phyloP scores from a whole-genome alignment of 345 rosid genomes.

The Sisymbrium altissimum region DNA sequence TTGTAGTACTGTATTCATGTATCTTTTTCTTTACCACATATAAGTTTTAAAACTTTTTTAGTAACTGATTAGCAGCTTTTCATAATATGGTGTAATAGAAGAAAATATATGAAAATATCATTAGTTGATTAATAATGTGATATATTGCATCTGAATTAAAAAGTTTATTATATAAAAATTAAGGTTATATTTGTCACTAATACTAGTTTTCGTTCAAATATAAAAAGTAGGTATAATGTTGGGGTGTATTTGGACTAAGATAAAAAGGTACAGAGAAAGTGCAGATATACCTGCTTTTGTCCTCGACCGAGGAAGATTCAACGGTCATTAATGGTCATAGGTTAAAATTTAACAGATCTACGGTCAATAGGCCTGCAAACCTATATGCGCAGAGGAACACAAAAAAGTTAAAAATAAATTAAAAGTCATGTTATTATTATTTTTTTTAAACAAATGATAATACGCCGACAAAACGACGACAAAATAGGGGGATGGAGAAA shows the following conservation, averaged over 20 bases:
- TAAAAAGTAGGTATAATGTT: background rate
- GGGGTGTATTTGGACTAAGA: slow-evolving; percentile 5
- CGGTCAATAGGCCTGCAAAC: slow-evolving; percentile 3
- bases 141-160: background rate
- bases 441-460: background rate
- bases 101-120: too few relatives aligned
- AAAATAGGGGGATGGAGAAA: background rate
- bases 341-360: slow-evolving; percentile 4
- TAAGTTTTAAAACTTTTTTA: background rate
- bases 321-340: slow-evolving; percentile 38
- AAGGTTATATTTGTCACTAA: background rate
- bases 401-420: background rate
- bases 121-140: background rate
- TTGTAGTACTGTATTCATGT: background rate
- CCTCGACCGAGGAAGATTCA: slow-evolving; percentile 36
- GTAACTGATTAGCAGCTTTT: background rate
- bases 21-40: background rate
- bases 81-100: background rate
- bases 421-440: background rate
- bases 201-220: background rate
- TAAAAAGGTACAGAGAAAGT: background rate
- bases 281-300: slow-evolving; percentile 8
- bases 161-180: too few relatives aligned
- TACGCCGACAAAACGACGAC: slow-evolving; percentile 37
- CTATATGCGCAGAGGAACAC: background rate